Conservation (phyloP, 768 basidiomycete genomes). For the Hypholoma fasciculare region DNA sequence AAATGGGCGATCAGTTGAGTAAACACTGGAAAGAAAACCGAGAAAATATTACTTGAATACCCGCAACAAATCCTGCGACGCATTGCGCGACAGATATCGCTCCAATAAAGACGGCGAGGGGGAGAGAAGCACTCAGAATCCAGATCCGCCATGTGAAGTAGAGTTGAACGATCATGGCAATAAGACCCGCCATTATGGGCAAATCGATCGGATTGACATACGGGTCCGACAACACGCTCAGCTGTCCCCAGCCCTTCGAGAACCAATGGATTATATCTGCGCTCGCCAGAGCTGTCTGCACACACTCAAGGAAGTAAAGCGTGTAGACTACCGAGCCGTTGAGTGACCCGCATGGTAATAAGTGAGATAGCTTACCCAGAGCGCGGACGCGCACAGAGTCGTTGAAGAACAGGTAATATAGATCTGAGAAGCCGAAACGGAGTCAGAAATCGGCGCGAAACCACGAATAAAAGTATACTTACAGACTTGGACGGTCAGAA, state of each 20-base stretch:
- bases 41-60: background rate
- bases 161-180: constrained; percentile 6
- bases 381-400: background rate
- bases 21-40: background rate
- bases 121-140: constrained; percentile 1
- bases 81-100: constrained; percentile 1
- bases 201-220: constrained; percentile 4
- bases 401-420: constrained; percentile 4
- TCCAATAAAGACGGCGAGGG: background rate
- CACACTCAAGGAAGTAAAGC: constrained; percentile 1
- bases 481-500: constrained; percentile 6
- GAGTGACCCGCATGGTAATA: background rate
- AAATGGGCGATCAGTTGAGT: background rate
- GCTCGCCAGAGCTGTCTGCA: constrained; percentile 3
- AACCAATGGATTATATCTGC: constrained; percentile 8
- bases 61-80: constrained; percentile 3
- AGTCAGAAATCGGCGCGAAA: background rate
- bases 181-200: constrained; percentile 2
- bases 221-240: background rate
- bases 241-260: constrained; percentile 3
- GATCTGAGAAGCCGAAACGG: background rate
- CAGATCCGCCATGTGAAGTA: constrained; percentile 8
- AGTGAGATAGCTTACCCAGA: background rate
- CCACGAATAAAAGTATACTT: background rate
- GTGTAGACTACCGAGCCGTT: background rate